Percentiles rank a stretch among this genome's conserved stretches.
phyloP scores from a whole-genome alignment of 78 protist species.

The Acrasis kona region DNA sequence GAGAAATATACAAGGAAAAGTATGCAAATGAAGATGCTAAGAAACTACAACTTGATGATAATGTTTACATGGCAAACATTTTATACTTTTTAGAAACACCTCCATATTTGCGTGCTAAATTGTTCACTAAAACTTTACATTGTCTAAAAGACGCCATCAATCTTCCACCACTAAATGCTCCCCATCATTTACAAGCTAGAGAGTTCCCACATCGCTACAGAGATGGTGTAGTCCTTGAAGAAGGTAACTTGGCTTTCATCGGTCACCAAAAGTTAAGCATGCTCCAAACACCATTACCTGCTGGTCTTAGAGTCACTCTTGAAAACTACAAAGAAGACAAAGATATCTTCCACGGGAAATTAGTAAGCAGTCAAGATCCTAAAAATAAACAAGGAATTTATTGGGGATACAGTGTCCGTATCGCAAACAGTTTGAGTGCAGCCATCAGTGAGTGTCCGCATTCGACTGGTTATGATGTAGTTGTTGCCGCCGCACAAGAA shows the following conservation, averaged over 20 bases:
- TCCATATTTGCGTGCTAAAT: too few species aligned
- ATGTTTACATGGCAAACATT: background rate
- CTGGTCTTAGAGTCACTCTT: background rate
- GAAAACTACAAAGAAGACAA: background rate
- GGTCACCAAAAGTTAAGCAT: too few species aligned
- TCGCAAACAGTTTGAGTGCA: background rate
- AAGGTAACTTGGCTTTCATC: too few species aligned
- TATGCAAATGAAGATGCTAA: too few species aligned
- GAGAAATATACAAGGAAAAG: too few species aligned
- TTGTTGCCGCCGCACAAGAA: background rate
- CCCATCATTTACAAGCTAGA: conserved; percentile 1
- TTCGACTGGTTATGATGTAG: background rate
- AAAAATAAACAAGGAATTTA: background rate
- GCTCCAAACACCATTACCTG: too few species aligned
- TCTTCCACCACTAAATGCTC: too few species aligned
- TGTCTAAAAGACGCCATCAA: too few species aligned
- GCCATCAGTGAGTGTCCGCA: background rate
- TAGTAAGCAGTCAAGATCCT: background rate
- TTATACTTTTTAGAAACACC: background rate
- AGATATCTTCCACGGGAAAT: background rate
- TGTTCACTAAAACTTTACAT: too few species aligned
- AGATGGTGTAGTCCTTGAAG: too few species aligned
- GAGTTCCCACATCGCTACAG: background rate
- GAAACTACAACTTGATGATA: background rate
- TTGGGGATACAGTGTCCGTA: background rate